These are phyloP conservation scores for Ceratocystis ficicola DNA, from an alignment of 2,329 filamentous ascomycete species.

Conservation along the genomic window DNA sequence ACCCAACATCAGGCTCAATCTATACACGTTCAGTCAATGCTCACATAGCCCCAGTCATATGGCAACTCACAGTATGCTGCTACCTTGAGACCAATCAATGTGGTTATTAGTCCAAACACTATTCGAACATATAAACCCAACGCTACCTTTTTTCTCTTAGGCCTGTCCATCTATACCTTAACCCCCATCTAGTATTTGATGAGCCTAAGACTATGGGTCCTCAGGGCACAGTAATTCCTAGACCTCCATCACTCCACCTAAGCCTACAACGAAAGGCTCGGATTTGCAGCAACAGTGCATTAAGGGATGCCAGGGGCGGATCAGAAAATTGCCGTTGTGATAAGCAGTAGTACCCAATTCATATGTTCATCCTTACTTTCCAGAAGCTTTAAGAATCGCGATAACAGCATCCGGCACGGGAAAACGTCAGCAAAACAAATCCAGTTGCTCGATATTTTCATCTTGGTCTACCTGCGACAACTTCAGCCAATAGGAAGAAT, in stretches of 20 bases:
- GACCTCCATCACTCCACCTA: slow-evolving; percentile 9
- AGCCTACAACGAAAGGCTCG: background rate
- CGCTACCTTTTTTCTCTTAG: background rate
- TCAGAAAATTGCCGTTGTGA: background rate
- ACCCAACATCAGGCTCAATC: background rate
- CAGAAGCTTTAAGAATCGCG: background rate
- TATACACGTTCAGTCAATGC: background rate
- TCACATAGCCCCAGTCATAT: background rate
- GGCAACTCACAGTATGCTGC: background rate
- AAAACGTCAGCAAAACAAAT: background rate
- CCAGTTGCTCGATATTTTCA: background rate
- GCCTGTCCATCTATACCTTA: background rate
- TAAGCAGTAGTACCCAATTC: slow-evolving; percentile 1
- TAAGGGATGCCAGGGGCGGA: slow-evolving; percentile 2
- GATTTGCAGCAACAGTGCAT: slow-evolving; percentile 3
- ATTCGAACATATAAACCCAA: background rate
- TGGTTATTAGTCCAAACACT: background rate
- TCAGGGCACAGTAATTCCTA: background rate
- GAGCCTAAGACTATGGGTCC: slow-evolving; percentile 8
- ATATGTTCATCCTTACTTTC: background rate
- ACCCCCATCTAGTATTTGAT: background rate
- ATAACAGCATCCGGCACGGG: background rate
- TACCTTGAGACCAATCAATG: background rate
- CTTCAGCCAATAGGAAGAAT: slow-evolving; percentile 51
- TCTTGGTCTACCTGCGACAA: background rate